Conservation (phyloP, 345 rosid genomes). For the Acer yangbiense region DNA sequence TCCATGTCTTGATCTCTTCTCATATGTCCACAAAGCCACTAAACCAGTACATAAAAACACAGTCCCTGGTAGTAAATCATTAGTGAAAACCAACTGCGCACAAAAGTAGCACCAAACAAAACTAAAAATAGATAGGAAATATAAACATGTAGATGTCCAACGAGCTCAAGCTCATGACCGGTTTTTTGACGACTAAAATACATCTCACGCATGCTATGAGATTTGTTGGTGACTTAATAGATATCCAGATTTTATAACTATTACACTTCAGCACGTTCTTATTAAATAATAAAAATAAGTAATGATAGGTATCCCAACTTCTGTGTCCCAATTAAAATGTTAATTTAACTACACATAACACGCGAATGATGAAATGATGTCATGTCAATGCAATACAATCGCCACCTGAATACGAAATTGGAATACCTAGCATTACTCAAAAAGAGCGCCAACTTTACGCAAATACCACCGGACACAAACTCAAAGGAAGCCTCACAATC, state of each 20-base stretch:
- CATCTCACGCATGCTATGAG: neutral
- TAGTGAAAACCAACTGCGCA: conserved; percentile 66
- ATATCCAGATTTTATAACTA: neutral
- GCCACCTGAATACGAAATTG: neutral
- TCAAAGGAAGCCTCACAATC: neutral
- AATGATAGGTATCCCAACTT: no score
- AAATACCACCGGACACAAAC: neutral
- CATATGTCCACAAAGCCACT: conserved; percentile 72
- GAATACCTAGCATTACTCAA: neutral
- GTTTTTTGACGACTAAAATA: conserved; percentile 3
- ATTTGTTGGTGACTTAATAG: neutral
- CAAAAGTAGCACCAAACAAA: conserved; percentile 14
- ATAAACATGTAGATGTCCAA: conserved; percentile 23
- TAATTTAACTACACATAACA: neutral
- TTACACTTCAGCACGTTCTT: neutral
- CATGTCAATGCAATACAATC: neutral
- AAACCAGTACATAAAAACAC: conserved; percentile 69
- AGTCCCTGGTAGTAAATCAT: conserved; percentile 73
- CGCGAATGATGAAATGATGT: neutral
- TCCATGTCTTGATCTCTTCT: conserved; percentile 52
- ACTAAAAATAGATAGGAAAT: neutral
- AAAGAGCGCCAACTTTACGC: neutral
- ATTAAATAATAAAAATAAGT: no score
- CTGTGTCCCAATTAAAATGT: neutral
- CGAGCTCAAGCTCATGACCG: conserved; percentile 29